phyloP scores from a whole-genome alignment of 345 rosid genomes.

The Diplotaxis tenuifolia region DNA sequence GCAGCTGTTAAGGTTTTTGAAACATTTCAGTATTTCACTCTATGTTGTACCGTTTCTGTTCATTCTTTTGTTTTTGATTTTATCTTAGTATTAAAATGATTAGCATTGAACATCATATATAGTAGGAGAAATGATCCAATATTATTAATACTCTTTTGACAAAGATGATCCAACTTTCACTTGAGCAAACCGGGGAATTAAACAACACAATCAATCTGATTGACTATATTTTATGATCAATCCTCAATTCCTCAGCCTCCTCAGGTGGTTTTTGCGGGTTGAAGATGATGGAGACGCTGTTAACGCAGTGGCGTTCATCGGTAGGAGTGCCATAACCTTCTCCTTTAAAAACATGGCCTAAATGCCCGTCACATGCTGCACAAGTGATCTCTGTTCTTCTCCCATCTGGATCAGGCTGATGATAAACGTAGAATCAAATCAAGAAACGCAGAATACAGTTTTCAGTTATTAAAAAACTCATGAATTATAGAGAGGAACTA shows the following conservation, averaged over 20 bases:
- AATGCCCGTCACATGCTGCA: conserved; percentile 82
- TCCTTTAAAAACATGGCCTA: conserved; percentile 83
- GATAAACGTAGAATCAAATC: conserved; percentile 1
- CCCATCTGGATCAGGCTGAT: conserved; percentile 81
- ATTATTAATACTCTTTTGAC: too few relatives aligned
- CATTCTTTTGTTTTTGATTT: too few relatives aligned
- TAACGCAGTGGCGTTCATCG: conserved; percentile 81
- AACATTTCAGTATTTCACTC: too few relatives aligned
- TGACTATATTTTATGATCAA: not conserved
- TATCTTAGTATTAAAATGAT: too few relatives aligned
- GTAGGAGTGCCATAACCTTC: conserved; percentile 84
- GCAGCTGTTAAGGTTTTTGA: too few relatives aligned
- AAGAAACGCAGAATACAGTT: not conserved
- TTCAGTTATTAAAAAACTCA: not conserved
- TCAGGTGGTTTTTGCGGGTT: not conserved
- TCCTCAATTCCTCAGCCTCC: not conserved
- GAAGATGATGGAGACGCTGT: conserved; percentile 76
- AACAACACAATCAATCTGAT: not conserved
- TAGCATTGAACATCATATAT: too few relatives aligned
- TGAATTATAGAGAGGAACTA: not conserved
- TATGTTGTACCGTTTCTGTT: too few relatives aligned
- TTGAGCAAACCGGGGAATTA: not conserved
- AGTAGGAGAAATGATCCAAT: too few relatives aligned
- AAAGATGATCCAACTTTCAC: not conserved
- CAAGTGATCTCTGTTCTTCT: too few relatives aligned